Evolutionary conservation across 805 yeast genomes (phyloP), one percentile per base, ranked within the genome.

Genomic region (Hanseniaspora mollemarum): DNA sequence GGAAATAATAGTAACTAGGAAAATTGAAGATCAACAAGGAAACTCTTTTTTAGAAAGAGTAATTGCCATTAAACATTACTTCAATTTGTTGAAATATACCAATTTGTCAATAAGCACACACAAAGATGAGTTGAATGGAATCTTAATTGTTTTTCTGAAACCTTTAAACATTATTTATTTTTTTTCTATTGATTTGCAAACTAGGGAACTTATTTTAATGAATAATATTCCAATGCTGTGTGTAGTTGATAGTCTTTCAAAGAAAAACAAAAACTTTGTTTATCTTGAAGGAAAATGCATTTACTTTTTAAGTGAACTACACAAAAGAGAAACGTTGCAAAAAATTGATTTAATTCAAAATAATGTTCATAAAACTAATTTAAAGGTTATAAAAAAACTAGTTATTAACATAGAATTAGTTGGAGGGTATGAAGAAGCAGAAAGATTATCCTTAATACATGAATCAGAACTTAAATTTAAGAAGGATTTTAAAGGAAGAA

Each of bases 1-100:
- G 10, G 51, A 48, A 33, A 12, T 48, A 2, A 40, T 32, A 48
- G 19, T 48, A n/a, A 29, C 25, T 32, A 42, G 24, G 26, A 48
- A 48, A 40, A 15, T 28, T 10, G n/a, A 32, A 3, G 24, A 19
- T 9, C n/a, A 39, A 25, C 4, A 19, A 6, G 28, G 32, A 16
- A 35, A 31, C 19, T 25, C 45, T 4, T 18, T 48, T 15, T 19
- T 48, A 19, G 36, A 48, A 26, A 40, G 24, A 9, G 22, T 26
- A 5, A 13, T 40, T 13, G 32, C 51, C 12, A 29, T 48, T 25
- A 48, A 26, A 21, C 51, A 48, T 19, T 40, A 48, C 24, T 40
- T 40, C 10, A 48, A 48, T 18, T 33, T 48, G 22, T 15, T 43
- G 2, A 39, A 43, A 4, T 40, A 40, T 40, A 37, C 25, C 10